Evolutionary conservation across 2,329 filamentous ascomycete genomes (phyloP).

Genomic region (Eurotiales sp.): DNA sequence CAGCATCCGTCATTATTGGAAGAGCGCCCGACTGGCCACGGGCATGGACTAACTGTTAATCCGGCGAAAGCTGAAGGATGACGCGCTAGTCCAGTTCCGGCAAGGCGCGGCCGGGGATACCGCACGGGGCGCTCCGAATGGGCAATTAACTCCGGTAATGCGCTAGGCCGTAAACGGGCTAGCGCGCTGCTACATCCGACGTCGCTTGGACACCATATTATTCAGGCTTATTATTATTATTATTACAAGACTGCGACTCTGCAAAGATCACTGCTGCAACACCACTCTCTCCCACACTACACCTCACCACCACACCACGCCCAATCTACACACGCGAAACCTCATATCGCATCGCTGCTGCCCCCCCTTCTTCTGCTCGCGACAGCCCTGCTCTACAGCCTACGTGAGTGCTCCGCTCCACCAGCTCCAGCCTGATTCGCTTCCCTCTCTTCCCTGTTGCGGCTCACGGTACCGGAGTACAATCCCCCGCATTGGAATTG

Average conservation of each 20-base stretch:
- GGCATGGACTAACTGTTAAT: neutral
- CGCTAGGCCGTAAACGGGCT: neutral
- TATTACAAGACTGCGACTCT: neutral
- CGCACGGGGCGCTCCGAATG: neutral
- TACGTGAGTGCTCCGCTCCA: neutral
- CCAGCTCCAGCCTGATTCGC: neutral
- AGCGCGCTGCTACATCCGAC: slow-evolving; percentile 3
- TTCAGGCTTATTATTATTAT: slow-evolving; percentile 5
- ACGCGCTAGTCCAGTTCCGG: neutral
- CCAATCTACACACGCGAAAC: neutral
- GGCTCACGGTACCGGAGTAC: slow-evolving; percentile 9
- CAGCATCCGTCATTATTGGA: slow-evolving; percentile 5
- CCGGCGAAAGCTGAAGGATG: neutral
- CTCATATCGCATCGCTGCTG: neutral
- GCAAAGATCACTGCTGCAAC: neutral
- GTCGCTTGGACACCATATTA: neutral
- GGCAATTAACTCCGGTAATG: slow-evolving; percentile 3
- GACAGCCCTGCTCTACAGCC: neutral
- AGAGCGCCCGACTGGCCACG: neutral
- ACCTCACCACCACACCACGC: too few species aligned
- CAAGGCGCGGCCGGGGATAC: neutral
- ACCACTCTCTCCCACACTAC: neutral
- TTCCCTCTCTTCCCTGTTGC: neutral
- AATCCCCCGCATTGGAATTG: slow-evolving; percentile 3
- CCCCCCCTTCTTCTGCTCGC: neutral